A percentile compares a stretch with the other conserved stretches of the same genome.
Evolutionary conservation across 179 eudicot species (phyloP).

Genomic region (Sideroxylon spinosum): DNA sequence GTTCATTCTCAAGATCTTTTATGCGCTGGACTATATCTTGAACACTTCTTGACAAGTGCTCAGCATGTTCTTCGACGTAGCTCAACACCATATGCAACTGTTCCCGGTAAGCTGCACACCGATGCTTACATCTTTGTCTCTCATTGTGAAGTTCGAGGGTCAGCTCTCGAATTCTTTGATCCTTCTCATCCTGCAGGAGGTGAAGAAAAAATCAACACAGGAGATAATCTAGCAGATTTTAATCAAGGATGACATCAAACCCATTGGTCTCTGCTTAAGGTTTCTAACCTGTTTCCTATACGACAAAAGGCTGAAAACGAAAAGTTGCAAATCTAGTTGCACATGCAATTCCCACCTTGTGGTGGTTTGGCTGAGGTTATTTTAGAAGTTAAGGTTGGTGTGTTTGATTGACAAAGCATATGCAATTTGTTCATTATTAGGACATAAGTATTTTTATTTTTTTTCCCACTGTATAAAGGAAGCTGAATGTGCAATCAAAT

Average conservation of each 20-base stretch:
- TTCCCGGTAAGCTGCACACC: conserved; percentile 32
- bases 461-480: background rate
- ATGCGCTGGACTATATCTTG: conserved; percentile 22
- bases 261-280: background rate
- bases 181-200: conserved; percentile 36
- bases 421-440: background rate
- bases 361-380: background rate
- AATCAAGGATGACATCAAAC: background rate
- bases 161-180: conserved; percentile 35
- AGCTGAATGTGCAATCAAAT: background rate
- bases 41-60: conserved; percentile 29
- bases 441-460: background rate
- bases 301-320: background rate
- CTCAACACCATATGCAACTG: conserved; percentile 25
- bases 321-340: background rate
- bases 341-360: background rate
- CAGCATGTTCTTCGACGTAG: conserved; percentile 27
- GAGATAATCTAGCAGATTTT: background rate
- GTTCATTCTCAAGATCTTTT: conserved; percentile 21
- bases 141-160: conserved; percentile 34
- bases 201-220: background rate
- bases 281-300: background rate
- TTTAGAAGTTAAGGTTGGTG: background rate
- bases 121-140: conserved; percentile 28
- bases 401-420: background rate